Evolutionary conservation across 371 early-diverging fungal genomes (phyloP).

Genomic region (Syncephalastrum contaminatum): DNA sequence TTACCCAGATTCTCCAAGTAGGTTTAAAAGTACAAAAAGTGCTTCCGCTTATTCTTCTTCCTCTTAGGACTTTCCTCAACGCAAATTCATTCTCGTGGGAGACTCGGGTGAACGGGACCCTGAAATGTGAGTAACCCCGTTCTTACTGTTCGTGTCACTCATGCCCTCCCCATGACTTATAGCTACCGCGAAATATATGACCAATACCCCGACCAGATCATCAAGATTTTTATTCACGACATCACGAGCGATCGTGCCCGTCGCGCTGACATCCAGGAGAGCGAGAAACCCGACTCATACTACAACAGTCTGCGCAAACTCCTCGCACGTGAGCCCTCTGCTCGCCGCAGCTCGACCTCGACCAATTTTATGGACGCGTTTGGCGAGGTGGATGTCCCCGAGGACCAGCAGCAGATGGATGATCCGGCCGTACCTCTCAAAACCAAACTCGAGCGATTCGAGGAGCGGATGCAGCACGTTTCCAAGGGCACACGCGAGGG

Average conservation of each 20-base stretch:
- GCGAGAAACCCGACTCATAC: conserved; percentile 23
- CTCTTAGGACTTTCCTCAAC: conserved; percentile 44
- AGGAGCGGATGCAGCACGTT: conserved; percentile 35
- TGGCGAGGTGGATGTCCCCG: conserved; percentile 34
- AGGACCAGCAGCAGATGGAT: conserved; percentile 24
- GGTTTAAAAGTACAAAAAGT: neutral
- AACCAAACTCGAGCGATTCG: conserved; percentile 38
- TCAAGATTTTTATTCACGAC: conserved; percentile 69
- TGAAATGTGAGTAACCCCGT: conserved; percentile 42
- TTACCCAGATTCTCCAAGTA: conserved; percentile 32
- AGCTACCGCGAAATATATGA: conserved; percentile 47
- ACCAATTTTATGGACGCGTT: conserved; percentile 41
- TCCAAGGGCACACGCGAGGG: conserved; percentile 28
- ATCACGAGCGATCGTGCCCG: conserved; percentile 49
- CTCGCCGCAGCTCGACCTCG: conserved; percentile 16
- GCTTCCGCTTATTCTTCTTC: neutral
- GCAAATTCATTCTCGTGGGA: conserved; percentile 69
- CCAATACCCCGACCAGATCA: conserved; percentile 51
- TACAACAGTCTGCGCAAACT: conserved; percentile 28
- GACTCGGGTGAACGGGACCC: conserved; percentile 74
- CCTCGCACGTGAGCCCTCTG: conserved; percentile 22
- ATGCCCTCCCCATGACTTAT: neutral
- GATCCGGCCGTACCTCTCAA: conserved; percentile 32
- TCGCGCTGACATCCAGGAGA: conserved; percentile 25
- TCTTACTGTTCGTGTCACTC: conserved; percentile 2